These are phyloP conservation scores for Paraleonurus japonicus DNA, from an alignment of 257 asterid species.

Conservation along the genomic window DNA sequence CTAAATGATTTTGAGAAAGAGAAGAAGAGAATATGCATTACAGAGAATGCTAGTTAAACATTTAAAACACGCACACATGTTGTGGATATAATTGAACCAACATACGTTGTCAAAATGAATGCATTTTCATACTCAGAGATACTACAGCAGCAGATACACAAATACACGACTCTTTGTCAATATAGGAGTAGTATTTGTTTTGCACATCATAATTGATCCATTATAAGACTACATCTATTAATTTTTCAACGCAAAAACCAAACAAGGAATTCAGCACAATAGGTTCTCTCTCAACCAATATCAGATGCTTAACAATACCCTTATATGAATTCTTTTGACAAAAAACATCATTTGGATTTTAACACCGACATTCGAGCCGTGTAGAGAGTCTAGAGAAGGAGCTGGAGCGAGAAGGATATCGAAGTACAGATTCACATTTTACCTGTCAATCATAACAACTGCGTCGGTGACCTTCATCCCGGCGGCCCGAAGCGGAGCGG, in stretches of 20 bases:
- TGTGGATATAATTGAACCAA: no score
- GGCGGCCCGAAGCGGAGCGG: constrained; percentile 73
- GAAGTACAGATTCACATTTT: constrained; percentile 7
- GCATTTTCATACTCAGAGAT: constrained; percentile 3
- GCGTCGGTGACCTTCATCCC: constrained; percentile 86
- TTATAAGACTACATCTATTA: not conserved
- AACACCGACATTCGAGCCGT: not conserved
- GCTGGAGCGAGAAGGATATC: no score
- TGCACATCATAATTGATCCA: not conserved
- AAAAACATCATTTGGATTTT: not conserved
- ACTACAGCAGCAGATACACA: not conserved
- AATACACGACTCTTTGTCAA: not conserved
- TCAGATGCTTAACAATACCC: not conserved
- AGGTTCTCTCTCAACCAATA: not conserved
- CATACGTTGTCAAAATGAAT: not conserved
- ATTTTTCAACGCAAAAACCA: not conserved
- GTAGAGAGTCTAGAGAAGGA: not conserved
- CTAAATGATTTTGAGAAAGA: not conserved
- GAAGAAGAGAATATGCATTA: not conserved
- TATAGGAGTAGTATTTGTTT: no score
- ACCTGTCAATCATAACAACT: constrained; percentile 93
- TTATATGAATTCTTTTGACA: not conserved
- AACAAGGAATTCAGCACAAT: not conserved
- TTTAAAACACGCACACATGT: not conserved
- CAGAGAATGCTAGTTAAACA: not conserved